phyloP scores from a whole-genome alignment of 805 yeast genomes.

The Ogataea paraovalis region DNA sequence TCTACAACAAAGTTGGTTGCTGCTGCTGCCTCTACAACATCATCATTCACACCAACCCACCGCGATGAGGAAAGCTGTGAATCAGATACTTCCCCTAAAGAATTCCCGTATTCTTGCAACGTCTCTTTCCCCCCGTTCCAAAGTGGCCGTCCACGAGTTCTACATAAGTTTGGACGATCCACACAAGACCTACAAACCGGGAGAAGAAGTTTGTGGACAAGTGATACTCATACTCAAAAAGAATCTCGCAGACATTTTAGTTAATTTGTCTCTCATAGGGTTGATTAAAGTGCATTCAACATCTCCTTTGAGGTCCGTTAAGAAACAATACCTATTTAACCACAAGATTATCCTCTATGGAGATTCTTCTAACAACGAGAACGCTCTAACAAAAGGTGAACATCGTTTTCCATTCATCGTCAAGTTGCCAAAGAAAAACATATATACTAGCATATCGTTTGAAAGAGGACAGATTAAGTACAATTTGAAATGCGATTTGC shows the following conservation, averaged over 20 bases:
- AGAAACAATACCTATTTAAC: constrained; percentile 50
- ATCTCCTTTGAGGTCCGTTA: constrained; percentile 46
- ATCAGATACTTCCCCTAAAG: constrained; percentile 37
- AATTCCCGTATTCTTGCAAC: constrained; percentile 19
- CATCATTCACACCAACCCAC: no score
- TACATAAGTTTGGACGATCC: constrained; percentile 70
- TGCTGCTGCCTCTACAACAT: no score
- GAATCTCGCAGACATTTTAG: constrained; percentile 49
- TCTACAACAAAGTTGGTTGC: no score
- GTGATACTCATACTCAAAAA: constrained; percentile 52
- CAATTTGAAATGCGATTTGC: constrained; percentile 37
- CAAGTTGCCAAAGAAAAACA: constrained; percentile 68
- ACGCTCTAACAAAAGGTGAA: constrained; percentile 66
- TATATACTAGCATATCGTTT: constrained; percentile 72
- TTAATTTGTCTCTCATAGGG: constrained; percentile 54
- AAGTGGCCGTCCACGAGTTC: constrained; percentile 49
- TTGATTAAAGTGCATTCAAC: constrained; percentile 52
- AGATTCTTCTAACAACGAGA: constrained; percentile 19
- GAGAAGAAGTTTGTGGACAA: constrained; percentile 68
- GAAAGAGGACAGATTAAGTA: constrained; percentile 83
- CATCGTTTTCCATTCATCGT: constrained; percentile 86
- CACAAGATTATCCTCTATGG: constrained; percentile 62
- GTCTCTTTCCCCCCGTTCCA: constrained; percentile 18
- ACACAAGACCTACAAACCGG: constrained; percentile 75
- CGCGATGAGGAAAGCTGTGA: constrained; percentile 49